These are phyloP conservation scores for Saccharomyces kudriavzevii DNA, from an alignment of 805 yeast species.

Conservation along the genomic window DNA sequence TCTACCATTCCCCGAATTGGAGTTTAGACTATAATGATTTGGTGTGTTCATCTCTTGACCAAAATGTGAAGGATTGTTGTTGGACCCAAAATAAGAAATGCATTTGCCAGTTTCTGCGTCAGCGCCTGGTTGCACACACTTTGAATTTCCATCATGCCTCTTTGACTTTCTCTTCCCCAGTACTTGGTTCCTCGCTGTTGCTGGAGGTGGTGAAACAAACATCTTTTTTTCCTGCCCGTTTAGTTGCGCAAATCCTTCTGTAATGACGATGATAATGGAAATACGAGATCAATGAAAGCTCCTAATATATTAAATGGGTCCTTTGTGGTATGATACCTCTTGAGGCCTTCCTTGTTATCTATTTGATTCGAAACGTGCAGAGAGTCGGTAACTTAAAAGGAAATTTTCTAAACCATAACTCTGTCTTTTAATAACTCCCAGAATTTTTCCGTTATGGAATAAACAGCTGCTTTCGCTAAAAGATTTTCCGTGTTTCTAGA, in stretches of 20 bases:
- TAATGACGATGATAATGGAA: background rate
- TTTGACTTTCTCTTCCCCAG: conserved; percentile 11
- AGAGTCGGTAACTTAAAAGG: background rate
- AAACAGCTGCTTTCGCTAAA: background rate
- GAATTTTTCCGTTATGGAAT: background rate
- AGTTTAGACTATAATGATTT: background rate
- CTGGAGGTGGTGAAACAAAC: conserved; percentile 31
- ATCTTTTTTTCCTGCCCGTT: conserved; percentile 6
- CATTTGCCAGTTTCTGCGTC: background rate
- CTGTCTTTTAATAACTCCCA: background rate
- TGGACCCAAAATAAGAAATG: background rate
- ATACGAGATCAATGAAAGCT: background rate
- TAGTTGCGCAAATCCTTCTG: background rate
- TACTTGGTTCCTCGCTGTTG: conserved; percentile 19
- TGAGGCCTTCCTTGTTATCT: background rate
- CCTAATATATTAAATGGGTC: background rate
- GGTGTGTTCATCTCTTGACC: background rate
- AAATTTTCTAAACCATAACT: background rate
- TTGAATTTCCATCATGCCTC: conserved; percentile 1
- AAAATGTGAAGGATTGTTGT: background rate
- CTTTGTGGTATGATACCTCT: background rate
- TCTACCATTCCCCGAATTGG: conserved; percentile 1
- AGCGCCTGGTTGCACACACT: conserved; percentile 5
- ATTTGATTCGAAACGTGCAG: background rate
- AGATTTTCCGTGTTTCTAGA: background rate